Base-by-base conservation (phyloP, 2,329 filamentous ascomycete species). In the Penicillium oxalicum region DNA sequence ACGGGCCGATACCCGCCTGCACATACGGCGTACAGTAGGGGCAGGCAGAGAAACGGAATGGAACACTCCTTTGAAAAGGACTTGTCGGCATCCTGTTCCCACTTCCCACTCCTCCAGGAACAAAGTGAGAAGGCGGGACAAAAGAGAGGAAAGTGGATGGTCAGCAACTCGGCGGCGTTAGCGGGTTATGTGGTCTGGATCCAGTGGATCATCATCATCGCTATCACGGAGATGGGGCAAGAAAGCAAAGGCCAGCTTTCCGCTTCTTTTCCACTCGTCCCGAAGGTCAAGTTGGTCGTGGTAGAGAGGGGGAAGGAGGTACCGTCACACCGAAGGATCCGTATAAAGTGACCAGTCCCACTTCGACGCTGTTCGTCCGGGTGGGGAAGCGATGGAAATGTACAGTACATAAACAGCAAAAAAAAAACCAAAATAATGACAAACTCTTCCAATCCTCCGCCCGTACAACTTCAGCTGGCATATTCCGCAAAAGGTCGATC, bases 1-100 rank as follows among this genome's bases (percentile, higher is more conserved):
- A 59, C 56, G 56, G 56, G 51, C 56, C 58, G 58, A 60, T 59
- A 60, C 56, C 58, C 56, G 56, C 56, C 18, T 55, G 58, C 55
- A 50, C 57, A 45, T 45, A 45, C 42, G 57, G 47, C 53, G 25
- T 58, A 58, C 53, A 58, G 57, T 54, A 55, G 53, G 51, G 49
- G 47, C 47, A 45, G 52, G 51, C 33, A 44, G 36, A 44, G 42
- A 44, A 44, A 28, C 13, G 42, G 35, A 44, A 44, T 35, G 35
- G 42, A 44, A 44, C 34, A 37, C n/a, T 25, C 11, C 9, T 8
- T 8, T 27, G 27, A 36, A 36, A 44, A 24, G 4, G 29, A 32
- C 11, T 4, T 4, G 4, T 11, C 29, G 29, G 7, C 29, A 11
- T 7, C 8, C 29, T 32, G 6, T 11, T 32, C 29, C 29, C 29